Percentiles rank a stretch among this genome's conserved stretches.
These are phyloP conservation scores for Serendipita indica DNA, from an alignment of 768 basidiomycete species.

Conservation along the genomic window DNA sequence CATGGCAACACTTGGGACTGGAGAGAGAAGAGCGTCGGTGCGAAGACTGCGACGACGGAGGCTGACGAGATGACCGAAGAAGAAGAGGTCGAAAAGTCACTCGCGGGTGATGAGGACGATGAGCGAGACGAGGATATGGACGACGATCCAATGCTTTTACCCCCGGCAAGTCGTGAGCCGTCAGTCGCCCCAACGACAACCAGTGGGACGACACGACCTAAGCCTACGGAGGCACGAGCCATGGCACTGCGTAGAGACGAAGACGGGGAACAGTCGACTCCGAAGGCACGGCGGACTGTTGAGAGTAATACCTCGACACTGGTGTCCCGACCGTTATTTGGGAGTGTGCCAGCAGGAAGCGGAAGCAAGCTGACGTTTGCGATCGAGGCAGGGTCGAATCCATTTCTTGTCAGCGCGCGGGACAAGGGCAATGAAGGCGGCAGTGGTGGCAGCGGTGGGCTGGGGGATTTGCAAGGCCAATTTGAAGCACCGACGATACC, in stretches of 20 bases:
- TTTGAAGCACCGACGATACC: neutral
- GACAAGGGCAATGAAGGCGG: neutral
- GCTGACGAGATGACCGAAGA: conserved; percentile 3
- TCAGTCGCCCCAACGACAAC: neutral
- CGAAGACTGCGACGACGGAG: neutral
- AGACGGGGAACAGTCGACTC: neutral
- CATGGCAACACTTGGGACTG: neutral
- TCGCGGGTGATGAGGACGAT: conserved; percentile 1
- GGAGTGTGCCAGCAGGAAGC: neutral
- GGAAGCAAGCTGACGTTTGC: neutral
- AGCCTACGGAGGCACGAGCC: neutral
- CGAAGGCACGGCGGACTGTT: neutral
- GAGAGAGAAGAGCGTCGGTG: neutral
- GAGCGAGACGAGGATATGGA: neutral
- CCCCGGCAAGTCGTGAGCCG: neutral
- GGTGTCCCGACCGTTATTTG: neutral
- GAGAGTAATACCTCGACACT: neutral
- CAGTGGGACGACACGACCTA: neutral
- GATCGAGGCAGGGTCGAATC: neutral
- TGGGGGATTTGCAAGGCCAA: neutral
- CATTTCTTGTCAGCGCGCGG: conserved; percentile 1
- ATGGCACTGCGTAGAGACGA: neutral
- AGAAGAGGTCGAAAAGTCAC: conserved; percentile 8
- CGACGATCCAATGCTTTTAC: neutral
- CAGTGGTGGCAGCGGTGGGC: neutral